Evolutionary conservation across 2,329 filamentous ascomycete species (phyloP).

Genomic region (Tothia fuscella): DNA sequence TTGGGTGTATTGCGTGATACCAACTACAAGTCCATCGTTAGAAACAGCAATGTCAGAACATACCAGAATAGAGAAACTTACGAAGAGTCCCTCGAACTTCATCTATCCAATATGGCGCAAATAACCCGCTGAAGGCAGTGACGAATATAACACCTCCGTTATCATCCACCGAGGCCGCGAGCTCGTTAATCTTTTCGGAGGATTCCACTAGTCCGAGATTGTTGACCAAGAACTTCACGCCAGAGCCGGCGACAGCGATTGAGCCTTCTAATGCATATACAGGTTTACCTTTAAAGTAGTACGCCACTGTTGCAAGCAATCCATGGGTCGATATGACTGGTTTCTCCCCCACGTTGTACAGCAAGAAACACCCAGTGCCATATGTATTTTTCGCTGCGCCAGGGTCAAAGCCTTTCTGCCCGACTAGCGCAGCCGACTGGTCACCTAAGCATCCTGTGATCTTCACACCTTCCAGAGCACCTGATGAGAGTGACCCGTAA

Average conservation of each 20-base stretch:
- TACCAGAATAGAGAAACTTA: neutral
- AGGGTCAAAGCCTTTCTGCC: constrained; percentile 71
- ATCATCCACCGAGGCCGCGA: constrained; percentile 54
- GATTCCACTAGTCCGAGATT: constrained; percentile 52
- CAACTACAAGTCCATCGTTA: constrained; percentile 37
- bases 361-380: constrained; percentile 77
- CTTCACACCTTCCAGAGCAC: constrained; percentile 54
- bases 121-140: constrained; percentile 81
- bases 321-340: constrained; percentile 78
- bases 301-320: constrained; percentile 72
- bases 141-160: constrained; percentile 79
- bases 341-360: constrained; percentile 78
- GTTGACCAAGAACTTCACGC: constrained; percentile 58
- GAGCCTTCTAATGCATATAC: constrained; percentile 76
- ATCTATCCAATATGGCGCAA: constrained; percentile 91
- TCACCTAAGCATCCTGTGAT: constrained; percentile 79
- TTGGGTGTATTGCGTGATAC: constrained; percentile 75
- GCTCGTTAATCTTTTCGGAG: constrained; percentile 50
- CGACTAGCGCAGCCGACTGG: constrained; percentile 75
- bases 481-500: constrained; percentile 56
- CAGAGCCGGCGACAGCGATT: constrained; percentile 70
- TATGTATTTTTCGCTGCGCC: constrained; percentile 87
- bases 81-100: constrained; percentile 73
- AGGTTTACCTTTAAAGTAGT: constrained; percentile 60
- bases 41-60: neutral